Base-by-base conservation (phyloP, 148 eudicot species). In the Linanthus parryae region DNA sequence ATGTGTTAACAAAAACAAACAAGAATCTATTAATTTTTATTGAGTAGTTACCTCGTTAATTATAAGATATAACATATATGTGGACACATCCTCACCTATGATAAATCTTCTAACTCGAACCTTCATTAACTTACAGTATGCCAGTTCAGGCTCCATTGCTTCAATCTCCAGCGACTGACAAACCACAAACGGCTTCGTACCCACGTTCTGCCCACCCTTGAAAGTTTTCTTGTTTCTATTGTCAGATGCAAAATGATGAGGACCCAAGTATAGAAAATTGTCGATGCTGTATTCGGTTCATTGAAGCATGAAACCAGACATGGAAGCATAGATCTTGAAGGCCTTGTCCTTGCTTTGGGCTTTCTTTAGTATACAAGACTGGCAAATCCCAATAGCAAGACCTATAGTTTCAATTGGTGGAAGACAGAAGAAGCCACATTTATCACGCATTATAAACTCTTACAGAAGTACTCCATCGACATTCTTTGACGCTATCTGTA, bases 21-120 rank as follows among this genome's bases (percentile, higher is more conserved):
- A n/a, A n/a, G n/a, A n/a, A n/a, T n/a, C n/a, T n/a, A n/a, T n/a
- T n/a, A n/a, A n/a, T n/a, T n/a, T n/a, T n/a, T n/a, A n/a, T n/a
- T n/a, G n/a, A n/a, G n/a, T n/a, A n/a, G 19, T 45, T 61, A 88
- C 99, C 99, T 92, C 99, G 47, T 85, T 82, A 25, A 92, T 63
- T 94, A 88, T 26, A 78, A n/a, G 73, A 71, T 92, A 92, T 28
- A 96, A 96, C 63, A 79, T 92, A 65, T 92, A 90, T 8, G 66
- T 69, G 39, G 99, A 92, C 48, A 84, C 70, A 54, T 92, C 96
- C 64, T 92, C 99, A 23, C 96, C 96, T 54, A 94, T 70, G 60
- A 68, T 87, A 62, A 73, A 92, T 70, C 95, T 79, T 45, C 96
- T 69, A 16, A 75, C 73, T 63, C 82, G 77, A 31, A 87, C 63